These are phyloP conservation scores for Hexamita inflata DNA, from an alignment of 208 protist species.

Conservation along the genomic window DNA sequence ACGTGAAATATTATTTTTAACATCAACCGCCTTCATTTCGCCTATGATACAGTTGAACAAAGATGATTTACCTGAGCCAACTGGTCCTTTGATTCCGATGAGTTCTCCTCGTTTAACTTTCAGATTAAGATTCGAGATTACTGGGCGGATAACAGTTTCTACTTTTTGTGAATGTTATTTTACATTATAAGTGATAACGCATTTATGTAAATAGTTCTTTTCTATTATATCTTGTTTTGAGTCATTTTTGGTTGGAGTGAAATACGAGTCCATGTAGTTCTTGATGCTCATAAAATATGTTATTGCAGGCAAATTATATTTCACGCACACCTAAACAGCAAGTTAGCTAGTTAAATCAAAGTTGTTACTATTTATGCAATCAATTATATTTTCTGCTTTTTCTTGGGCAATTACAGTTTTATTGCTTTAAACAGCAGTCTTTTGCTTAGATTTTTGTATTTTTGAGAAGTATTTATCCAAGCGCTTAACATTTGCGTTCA, in stretches of 20 bases:
- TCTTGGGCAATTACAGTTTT: neutral
- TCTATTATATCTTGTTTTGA: neutral
- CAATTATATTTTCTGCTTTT: neutral
- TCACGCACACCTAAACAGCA: neutral
- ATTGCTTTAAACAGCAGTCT: neutral
- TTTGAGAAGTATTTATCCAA: neutral
- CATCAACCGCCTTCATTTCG: constrained; percentile 39
- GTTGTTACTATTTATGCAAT: neutral
- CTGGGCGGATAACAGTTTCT: neutral
- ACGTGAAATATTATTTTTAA: neutral
- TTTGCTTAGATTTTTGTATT: neutral
- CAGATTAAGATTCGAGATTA: neutral
- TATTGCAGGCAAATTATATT: neutral
- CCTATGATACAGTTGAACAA: constrained; percentile 56
- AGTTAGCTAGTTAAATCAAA: neutral
- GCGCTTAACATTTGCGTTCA: neutral
- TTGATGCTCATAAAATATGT: neutral
- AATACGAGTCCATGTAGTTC: neutral
- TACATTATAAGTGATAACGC: neutral
- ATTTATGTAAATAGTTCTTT: neutral
- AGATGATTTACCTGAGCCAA: constrained; percentile 62
- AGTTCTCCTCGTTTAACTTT: constrained; percentile 27
- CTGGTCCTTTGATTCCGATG: constrained; percentile 59
- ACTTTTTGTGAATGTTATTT: neutral
- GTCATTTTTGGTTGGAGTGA: neutral